Evolutionary conservation across 2,329 filamentous ascomycete genomes (phyloP).

Genomic region (Fusarium circinatum): DNA sequence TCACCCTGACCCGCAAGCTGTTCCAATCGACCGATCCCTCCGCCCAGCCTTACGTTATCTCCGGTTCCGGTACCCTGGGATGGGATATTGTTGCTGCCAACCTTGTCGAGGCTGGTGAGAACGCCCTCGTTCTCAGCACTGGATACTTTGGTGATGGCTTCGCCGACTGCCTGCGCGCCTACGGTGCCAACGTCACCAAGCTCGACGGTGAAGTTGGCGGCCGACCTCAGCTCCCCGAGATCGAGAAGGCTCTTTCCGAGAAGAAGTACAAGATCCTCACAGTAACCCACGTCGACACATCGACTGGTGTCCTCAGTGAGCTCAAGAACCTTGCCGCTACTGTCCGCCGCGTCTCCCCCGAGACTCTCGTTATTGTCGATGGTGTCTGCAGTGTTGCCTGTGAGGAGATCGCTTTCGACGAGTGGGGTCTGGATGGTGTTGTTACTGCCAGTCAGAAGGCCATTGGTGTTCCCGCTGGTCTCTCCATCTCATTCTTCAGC

Average conservation of each 20-base stretch:
- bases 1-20: conserved; percentile 88
- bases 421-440: conserved; percentile 92
- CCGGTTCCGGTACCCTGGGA: conserved; percentile 92
- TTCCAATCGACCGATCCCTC: conserved; percentile 88
- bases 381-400: conserved; percentile 97
- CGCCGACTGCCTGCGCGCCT: conserved; percentile 89
- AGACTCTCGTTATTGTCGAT: conserved; percentile 92
- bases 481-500: conserved; percentile 95
- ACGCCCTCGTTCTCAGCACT: conserved; percentile 91
- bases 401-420: conserved; percentile 96
- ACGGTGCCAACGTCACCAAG: conserved; percentile 90
- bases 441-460: conserved; percentile 97
- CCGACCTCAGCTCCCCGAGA: conserved; percentile 84
- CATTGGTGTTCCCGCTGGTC: conserved; percentile 92
- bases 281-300: conserved; percentile 97
- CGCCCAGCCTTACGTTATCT: conserved; percentile 92
- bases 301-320: conserved; percentile 93
- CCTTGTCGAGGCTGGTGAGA: conserved; percentile 86
- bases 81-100: conserved; percentile 98
- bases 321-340: conserved; percentile 85
- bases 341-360: conserved; percentile 86
- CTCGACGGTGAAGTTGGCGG: conserved; percentile 89
- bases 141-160: conserved; percentile 98
- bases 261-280: conserved; percentile 96
- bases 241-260: conserved; percentile 87